These are phyloP conservation scores for Fusarium coicis DNA, from an alignment of 2,329 filamentous ascomycete genomes.

Conservation along the genomic window DNA sequence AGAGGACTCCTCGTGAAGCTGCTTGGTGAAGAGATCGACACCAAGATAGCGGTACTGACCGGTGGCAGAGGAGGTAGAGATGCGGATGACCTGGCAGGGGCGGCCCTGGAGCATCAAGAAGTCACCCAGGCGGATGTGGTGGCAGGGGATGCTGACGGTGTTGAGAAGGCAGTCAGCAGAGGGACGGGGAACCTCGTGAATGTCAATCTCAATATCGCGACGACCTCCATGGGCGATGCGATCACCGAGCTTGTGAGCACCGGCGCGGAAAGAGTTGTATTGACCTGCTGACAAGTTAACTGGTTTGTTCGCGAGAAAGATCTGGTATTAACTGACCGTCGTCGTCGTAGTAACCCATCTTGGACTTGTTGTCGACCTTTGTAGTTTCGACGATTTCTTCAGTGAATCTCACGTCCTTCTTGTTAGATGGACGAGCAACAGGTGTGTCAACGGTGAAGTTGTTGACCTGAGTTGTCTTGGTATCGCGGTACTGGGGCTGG, in stretches of 20 bases:
- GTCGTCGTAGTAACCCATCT: constrained; percentile 75
- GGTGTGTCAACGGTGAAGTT: constrained; percentile 49
- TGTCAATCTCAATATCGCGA: constrained; percentile 63
- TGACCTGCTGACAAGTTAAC: constrained; percentile 57
- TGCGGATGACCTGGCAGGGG: constrained; percentile 99
- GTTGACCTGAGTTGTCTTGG: constrained; percentile 37
- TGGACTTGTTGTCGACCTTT: constrained; percentile 58
- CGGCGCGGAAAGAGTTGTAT: constrained; percentile 68
- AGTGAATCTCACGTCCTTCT: constrained; percentile 68
- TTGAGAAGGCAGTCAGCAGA: constrained; percentile 64
- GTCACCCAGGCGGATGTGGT: constrained; percentile 99
- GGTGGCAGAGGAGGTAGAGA: constrained; percentile 96
- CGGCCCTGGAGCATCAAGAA: constrained; percentile 98
- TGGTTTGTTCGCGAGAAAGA: constrained; percentile 8
- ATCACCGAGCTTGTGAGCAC: constrained; percentile 68
- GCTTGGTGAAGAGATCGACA: constrained; percentile 99
- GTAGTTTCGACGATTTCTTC: constrained; percentile 73
- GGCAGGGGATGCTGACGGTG: constrained; percentile 97
- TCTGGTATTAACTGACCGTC: constrained; percentile 57
- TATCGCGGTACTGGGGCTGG: constrained; percentile 36
- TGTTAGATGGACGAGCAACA: constrained; percentile 58
- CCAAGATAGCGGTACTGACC: constrained; percentile 99
- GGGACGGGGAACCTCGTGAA: constrained; percentile 36
- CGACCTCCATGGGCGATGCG: constrained; percentile 55
- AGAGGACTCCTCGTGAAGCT: constrained; percentile 97